Evolutionary conservation across 2,329 filamentous ascomycete genomes (phyloP), one percentile per base, ranked within the genome.

Genomic region (Blastomyces parvus): DNA sequence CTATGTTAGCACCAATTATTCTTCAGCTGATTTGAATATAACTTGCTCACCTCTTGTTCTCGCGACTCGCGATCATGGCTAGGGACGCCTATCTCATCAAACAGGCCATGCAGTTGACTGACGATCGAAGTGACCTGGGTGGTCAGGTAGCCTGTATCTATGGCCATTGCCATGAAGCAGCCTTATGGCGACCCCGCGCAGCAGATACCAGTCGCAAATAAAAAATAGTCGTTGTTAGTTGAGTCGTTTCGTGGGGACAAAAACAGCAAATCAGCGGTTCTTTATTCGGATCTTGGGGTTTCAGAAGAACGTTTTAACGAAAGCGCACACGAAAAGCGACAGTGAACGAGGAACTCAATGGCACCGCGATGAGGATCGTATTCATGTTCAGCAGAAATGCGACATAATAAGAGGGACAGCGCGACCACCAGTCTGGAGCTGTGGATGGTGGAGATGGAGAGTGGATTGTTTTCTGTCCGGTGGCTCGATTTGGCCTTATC

Each of bases 61-160:
- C 94, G 84, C 59, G 85, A 83, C 74, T 97, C 91, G 72, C 94
- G 89, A 76, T 97, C 94, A 86, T 96, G 91, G 72, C 81, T 86
- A 36, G 93, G 86, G n/a, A 99, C 89, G 64, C 94, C 94, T 72
- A 99, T 99, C 74, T 99, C 93, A 76, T 99, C 94, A 73, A 97
- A 99, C 64, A 97, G 84, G 68, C 89, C 89, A 78, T 97, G 93
- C 65, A 99, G 84, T 78, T 97, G 91, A 76, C 86, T 86, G 74
- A 97, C 91, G 73, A 96, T 97, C 71, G 85, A 91, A 69, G 91
- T 94, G 79, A 99, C 90, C 84, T 97, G 94, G 76, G 95, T 91
- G 70, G 91, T 89, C 74, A 97, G 83, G 77, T 95, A 95, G 75
- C 89, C 90, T 64, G 92, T 91, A 78, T 97, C 92, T 87, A 97